These are phyloP conservation scores for Suhomyces kunorum DNA, from an alignment of 1,139 yeast species.

Conservation along the genomic window DNA sequence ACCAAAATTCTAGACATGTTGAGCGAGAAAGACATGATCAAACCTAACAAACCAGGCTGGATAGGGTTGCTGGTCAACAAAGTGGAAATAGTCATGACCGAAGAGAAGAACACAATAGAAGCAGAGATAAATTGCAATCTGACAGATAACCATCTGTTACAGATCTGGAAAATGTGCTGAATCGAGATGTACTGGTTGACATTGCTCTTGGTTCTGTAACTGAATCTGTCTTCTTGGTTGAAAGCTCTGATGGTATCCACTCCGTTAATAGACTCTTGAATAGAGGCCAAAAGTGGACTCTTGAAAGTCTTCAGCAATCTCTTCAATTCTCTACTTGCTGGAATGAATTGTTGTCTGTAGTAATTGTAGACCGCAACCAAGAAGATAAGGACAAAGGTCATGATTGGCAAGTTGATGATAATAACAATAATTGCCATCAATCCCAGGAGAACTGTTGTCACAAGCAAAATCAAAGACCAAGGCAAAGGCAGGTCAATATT, in stretches of 20 bases:
- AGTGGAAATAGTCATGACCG: constrained; percentile 23
- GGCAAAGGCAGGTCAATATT: constrained; percentile 28
- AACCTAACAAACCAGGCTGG: constrained; percentile 30
- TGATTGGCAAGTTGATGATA: constrained; percentile 26
- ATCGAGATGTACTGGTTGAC: constrained; percentile 20
- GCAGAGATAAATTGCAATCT: constrained; percentile 30
- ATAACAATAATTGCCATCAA: constrained; percentile 24
- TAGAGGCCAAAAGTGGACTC: constrained; percentile 30
- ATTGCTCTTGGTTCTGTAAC: constrained; percentile 20
- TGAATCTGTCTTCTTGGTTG: constrained; percentile 25
- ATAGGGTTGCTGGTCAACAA: constrained; percentile 23
- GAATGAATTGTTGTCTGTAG: constrained; percentile 26
- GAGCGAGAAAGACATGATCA: constrained; percentile 32
- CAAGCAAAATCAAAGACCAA: constrained; percentile 27
- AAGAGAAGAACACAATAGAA: constrained; percentile 23
- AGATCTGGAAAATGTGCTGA: constrained; percentile 18
- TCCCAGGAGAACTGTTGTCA: constrained; percentile 18
- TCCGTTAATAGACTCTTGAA: constrained; percentile 34
- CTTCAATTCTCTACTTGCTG: constrained; percentile 30
- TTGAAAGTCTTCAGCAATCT: constrained; percentile 27
- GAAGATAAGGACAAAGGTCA: constrained; percentile 22
- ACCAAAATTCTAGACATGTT: constrained; percentile 26
- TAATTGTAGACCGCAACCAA: constrained; percentile 27
- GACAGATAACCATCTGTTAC: constrained; percentile 33
- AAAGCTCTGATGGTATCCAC: constrained; percentile 34